phyloP scores from a whole-genome alignment of 108 stramenopile genomes.

The Cyclotella kingstonii region DNA sequence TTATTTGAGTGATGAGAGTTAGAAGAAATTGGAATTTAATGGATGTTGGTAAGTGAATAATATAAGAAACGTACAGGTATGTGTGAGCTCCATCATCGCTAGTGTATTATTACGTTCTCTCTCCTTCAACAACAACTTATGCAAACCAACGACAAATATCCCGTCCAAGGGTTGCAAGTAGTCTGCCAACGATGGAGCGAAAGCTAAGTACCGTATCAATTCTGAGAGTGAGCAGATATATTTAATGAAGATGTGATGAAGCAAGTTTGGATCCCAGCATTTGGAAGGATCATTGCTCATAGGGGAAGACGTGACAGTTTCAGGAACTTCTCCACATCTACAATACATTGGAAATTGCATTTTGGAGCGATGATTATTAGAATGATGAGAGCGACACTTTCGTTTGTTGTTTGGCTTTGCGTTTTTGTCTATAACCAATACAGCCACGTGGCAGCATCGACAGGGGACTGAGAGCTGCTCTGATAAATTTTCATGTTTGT shows the following conservation, averaged over 20 bases:
- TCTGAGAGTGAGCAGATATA: conserved; percentile 28
- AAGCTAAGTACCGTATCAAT: conserved; percentile 23
- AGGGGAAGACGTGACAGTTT: neutral
- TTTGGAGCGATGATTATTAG: neutral
- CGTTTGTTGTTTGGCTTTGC: conserved; percentile 7
- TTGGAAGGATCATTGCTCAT: neutral
- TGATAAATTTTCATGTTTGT: neutral
- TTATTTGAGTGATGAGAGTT: neutral
- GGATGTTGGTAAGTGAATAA: neutral
- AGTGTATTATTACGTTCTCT: neutral
- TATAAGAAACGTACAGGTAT: conserved; percentile 16
- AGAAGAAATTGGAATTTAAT: neutral
- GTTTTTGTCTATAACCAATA: conserved; percentile 16
- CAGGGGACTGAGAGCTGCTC: neutral
- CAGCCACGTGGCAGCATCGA: conserved; percentile 33
- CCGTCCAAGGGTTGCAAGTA: conserved; percentile 22
- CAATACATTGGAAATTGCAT: conserved; percentile 17
- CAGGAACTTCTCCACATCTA: neutral
- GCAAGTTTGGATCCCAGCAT: conserved; percentile 6
- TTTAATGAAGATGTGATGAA: conserved; percentile 28
- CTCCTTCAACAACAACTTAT: conserved; percentile 10
- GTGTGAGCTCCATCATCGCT: conserved; percentile 23
- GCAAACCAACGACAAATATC: conserved; percentile 21
- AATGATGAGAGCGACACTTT: neutral
- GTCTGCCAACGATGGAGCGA: conserved; percentile 28